These are phyloP conservation scores for Heteromeles arbutifolia DNA, from an alignment of 306 rosid species.

Conservation along the genomic window DNA sequence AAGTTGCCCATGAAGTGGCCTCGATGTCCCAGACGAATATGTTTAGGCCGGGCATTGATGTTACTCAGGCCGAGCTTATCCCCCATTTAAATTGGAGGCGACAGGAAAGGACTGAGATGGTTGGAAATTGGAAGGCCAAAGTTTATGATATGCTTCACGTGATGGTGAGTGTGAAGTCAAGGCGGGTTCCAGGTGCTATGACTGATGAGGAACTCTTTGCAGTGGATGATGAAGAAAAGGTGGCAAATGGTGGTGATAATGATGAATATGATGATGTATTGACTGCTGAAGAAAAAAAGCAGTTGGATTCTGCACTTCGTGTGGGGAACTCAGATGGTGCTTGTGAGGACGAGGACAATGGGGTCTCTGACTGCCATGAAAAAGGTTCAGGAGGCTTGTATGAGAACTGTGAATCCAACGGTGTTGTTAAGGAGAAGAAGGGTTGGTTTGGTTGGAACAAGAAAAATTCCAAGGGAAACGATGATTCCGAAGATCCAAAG, in stretches of 20 bases:
- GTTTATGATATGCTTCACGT: slow-evolving; percentile 97
- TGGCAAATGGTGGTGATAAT: slow-evolving; percentile 65
- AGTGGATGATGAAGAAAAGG: slow-evolving; percentile 75
- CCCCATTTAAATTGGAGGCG: slow-evolving; percentile 97
- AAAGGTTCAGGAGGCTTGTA: slow-evolving; percentile 47
- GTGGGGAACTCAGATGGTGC: slow-evolving; percentile 57
- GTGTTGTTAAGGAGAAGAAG: slow-evolving; percentile 78
- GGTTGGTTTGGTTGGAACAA: slow-evolving; percentile 99
- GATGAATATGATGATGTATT: slow-evolving; percentile 88
- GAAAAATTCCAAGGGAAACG: slow-evolving; percentile 58
- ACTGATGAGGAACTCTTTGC: slow-evolving; percentile 97
- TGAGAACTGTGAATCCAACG: slow-evolving; percentile 70
- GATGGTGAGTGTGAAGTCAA: slow-evolving; percentile 96
- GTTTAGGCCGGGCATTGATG: slow-evolving; percentile 98
- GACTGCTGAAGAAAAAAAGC: slow-evolving; percentile 93
- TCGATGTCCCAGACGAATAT: slow-evolving; percentile 92
- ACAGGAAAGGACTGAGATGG: slow-evolving; percentile 93
- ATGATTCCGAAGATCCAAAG: slow-evolving; percentile 72
- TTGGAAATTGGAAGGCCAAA: slow-evolving; percentile 95
- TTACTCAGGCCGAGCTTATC: slow-evolving; percentile 95
- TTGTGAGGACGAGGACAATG: slow-evolving; percentile 74
- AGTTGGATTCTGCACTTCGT: slow-evolving; percentile 85
- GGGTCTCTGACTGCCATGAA: slow-evolving; percentile 53
- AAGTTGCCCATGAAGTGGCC: slow-evolving; percentile 92
- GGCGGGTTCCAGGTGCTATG: slow-evolving; percentile 99